Conservation (phyloP, 2,329 filamentous ascomycete genomes). For the Setomelanomma holmii region DNA sequence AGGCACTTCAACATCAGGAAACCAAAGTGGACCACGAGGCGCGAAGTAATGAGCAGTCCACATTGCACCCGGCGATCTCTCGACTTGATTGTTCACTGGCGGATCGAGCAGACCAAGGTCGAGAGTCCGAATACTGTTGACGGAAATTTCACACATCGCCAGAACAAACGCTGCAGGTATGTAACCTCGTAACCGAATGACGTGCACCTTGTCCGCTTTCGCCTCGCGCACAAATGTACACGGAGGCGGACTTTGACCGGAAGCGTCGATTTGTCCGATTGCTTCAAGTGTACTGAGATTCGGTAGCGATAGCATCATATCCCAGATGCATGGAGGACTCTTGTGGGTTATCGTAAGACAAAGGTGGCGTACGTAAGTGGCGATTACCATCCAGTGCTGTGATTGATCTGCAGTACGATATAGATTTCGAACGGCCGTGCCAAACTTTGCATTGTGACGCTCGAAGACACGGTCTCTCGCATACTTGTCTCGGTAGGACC, state of each 20-base stretch:
- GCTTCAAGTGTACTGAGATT: slow-evolving; percentile 1
- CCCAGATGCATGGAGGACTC: slow-evolving; percentile 1
- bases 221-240: background rate
- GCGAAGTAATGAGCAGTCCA: too few species aligned
- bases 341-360: background rate
- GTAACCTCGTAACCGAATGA: slow-evolving; percentile 1
- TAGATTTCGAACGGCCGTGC: background rate
- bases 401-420: background rate
- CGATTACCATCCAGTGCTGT: background rate
- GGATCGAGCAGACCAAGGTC: background rate
- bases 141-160: slow-evolving; percentile 1
- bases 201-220: background rate
- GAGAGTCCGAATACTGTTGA: slow-evolving; percentile 4
- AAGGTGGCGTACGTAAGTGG: background rate
- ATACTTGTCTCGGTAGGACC: background rate
- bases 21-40: too few species aligned
- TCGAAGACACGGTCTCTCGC: slow-evolving; percentile 1
- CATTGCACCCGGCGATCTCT: too few species aligned
- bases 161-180: slow-evolving; percentile 4
- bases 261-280: background rate
- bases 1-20: too few species aligned
- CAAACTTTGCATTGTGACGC: slow-evolving; percentile 2
- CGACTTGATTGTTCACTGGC: too few species aligned
- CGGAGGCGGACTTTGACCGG: background rate
- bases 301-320: background rate